A percentile compares a stretch with the other conserved stretches of the same genome.
Evolutionary conservation across 352 stramenopile genomes (phyloP).

Genomic region (Phytopythium delawarense): DNA sequence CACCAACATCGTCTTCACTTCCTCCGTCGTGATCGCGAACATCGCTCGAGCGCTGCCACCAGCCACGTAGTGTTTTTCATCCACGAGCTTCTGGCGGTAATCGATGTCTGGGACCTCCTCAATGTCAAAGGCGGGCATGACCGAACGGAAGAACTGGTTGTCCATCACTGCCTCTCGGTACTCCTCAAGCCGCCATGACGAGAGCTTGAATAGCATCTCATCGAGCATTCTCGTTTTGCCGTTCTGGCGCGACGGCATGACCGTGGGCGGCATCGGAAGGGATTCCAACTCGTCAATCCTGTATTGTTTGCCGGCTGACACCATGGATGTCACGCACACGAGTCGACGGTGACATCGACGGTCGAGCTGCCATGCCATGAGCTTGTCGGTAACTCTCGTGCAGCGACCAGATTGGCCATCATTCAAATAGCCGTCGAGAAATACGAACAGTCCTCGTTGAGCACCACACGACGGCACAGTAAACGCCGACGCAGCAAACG

Average conservation of each 20-base stretch:
- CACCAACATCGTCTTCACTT: background rate
- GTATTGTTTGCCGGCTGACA: background rate
- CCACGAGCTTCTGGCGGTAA: background rate
- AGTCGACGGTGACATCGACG: background rate
- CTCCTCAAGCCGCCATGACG: background rate
- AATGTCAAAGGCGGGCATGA: background rate
- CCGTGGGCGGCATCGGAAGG: background rate
- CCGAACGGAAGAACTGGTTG: constrained; percentile 1
- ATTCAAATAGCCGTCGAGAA: background rate
- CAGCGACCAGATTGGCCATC: background rate
- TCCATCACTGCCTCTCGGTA: background rate
- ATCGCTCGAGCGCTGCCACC: background rate
- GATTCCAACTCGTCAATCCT: background rate
- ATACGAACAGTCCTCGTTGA: background rate
- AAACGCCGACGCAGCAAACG: background rate
- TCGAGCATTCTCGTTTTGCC: background rate
- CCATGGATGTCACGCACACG: background rate
- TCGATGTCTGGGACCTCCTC: background rate
- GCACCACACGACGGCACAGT: background rate
- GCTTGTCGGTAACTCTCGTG: background rate
- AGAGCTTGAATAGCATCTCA: background rate
- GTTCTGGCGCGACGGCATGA: background rate
- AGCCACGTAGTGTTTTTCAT: background rate
- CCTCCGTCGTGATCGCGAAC: background rate
- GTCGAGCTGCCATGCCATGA: background rate